Evolutionary conservation across 1,139 yeast species (phyloP).

Genomic region (Zygoascus hellenicus): DNA sequence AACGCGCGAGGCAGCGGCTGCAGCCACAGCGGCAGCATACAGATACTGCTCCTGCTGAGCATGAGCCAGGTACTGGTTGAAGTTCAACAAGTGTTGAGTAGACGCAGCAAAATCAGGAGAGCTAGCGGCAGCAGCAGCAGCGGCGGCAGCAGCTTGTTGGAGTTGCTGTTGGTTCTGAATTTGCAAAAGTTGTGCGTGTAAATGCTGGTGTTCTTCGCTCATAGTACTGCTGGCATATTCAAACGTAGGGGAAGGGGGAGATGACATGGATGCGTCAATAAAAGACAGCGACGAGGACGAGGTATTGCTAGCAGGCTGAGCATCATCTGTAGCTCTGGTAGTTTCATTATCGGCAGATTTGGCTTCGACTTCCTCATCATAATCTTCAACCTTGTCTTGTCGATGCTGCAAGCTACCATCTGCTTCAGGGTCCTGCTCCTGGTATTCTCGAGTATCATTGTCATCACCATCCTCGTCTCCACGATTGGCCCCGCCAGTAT

Average conservation of each 20-base stretch:
- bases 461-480: constrained; percentile 5
- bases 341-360: background rate
- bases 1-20: constrained; percentile 29
- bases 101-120: constrained; percentile 26
- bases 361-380: background rate
- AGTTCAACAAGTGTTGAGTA: constrained; percentile 46
- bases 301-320: constrained; percentile 2
- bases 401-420: background rate
- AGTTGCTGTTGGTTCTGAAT: constrained; percentile 10
- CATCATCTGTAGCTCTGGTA: background rate
- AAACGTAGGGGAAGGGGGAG: constrained; percentile 10
- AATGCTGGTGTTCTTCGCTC: constrained; percentile 10
- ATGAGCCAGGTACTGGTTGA: constrained; percentile 72
- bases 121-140: constrained; percentile 10
- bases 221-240: constrained; percentile 4
- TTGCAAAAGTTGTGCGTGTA: constrained; percentile 9
- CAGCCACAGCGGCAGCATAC: constrained; percentile 50
- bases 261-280: constrained; percentile 8
- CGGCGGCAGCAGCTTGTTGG: constrained; percentile 11
- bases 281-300: constrained; percentile 10
- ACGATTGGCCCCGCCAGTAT: constrained; percentile 1
- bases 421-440: background rate
- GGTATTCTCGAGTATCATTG: constrained; percentile 4
- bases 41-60: constrained; percentile 56
- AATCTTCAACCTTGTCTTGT: constrained; percentile 1